phyloP scores from a whole-genome alignment of 2,329 filamentous ascomycete species.

The Albophoma yamanashiensis region DNA sequence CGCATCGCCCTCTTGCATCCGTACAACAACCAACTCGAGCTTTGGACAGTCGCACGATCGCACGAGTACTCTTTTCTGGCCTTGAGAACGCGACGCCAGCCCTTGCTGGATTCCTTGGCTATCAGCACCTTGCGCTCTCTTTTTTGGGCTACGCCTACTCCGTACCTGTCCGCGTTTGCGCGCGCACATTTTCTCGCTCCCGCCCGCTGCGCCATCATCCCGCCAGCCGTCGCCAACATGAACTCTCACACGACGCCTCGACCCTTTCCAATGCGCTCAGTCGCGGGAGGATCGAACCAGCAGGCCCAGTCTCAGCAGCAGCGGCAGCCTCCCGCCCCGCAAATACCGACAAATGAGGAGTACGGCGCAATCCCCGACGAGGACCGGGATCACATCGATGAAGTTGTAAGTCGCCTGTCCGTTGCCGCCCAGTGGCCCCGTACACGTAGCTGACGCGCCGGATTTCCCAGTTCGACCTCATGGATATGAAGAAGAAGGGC shows the following conservation, averaged over 20 bases:
- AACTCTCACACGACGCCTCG: slow-evolving; percentile 27
- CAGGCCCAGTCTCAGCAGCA: slow-evolving; percentile 14
- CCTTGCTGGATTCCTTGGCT: not conserved
- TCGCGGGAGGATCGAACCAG: slow-evolving; percentile 19
- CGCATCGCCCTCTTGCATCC: not conserved
- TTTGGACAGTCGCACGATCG: not conserved
- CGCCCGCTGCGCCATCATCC: not conserved
- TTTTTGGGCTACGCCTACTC: not conserved
- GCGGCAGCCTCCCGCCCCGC: slow-evolving; percentile 20
- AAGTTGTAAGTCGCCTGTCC: slow-evolving; percentile 56
- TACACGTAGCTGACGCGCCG: slow-evolving; percentile 7
- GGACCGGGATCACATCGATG: slow-evolving; percentile 85
- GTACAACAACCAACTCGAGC: not conserved
- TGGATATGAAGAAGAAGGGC: slow-evolving; percentile 92
- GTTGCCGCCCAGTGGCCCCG: not conserved
- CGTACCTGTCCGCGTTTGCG: not conserved
- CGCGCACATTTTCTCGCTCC: not conserved
- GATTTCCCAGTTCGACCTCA: slow-evolving; percentile 65
- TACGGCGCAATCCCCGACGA: slow-evolving; percentile 60
- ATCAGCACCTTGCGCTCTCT: not conserved
- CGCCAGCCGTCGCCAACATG: slow-evolving; percentile 12
- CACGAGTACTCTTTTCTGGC: not conserved
- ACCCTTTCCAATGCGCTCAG: slow-evolving; percentile 22
- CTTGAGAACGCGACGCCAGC: not conserved
- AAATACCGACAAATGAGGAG: slow-evolving; percentile 25